Base-by-base conservation (phyloP, 352 stramenopile species). In the Achlya hypogyna region DNA sequence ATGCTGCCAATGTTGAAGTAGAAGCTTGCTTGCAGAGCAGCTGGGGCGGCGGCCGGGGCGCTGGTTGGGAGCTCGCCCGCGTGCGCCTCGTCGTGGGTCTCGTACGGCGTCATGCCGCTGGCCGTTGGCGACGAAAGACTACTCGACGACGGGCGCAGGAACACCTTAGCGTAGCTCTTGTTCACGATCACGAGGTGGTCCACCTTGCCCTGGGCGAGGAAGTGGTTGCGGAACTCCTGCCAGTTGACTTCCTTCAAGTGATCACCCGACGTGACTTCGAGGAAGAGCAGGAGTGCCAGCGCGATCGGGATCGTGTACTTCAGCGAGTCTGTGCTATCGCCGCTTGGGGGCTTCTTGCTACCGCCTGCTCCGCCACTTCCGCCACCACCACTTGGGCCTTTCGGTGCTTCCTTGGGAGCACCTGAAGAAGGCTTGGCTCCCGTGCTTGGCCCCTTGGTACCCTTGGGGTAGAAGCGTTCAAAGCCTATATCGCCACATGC, bases 1-100 rank as follows among this genome's bases (percentile, higher is more conserved):
- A 99, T 94, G 67, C 84, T 98, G 22, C 96, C 96, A 72, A 99
- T 99, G 72, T 96, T 97, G 75, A 99, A 99, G 80, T 91, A 96
- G 69, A 95, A 91, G 60, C 71, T 73, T 20, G 54, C 29, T 27
- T 71, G 71, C 4, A 52, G n/a, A 62, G 54, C n/a, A 63, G 47
- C 53, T 54, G 29, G 32, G 49, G 51, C 9, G 22, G 60, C 47
- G 47, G 58, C 4, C 65, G 51, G n/a, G 29, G 27, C 22, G 28
- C n/a, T 51, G 22, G 28, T 5, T 54, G 20, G 51, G 3, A 43
- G 49, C 49, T 56, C 52, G 28, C 25, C 56, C 35, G 62, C 12
- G 5, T 25, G 34, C 27, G 54, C 47, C 43, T 62, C 34, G 51
- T 66, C 12, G 71, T 25, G 70, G 60, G 38, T 74, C 32, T 51